Percentiles rank a stretch among this genome's conserved stretches.
These are phyloP conservation scores for Dipodascus albidus DNA, from an alignment of 805 yeast species.

Conservation along the genomic window DNA sequence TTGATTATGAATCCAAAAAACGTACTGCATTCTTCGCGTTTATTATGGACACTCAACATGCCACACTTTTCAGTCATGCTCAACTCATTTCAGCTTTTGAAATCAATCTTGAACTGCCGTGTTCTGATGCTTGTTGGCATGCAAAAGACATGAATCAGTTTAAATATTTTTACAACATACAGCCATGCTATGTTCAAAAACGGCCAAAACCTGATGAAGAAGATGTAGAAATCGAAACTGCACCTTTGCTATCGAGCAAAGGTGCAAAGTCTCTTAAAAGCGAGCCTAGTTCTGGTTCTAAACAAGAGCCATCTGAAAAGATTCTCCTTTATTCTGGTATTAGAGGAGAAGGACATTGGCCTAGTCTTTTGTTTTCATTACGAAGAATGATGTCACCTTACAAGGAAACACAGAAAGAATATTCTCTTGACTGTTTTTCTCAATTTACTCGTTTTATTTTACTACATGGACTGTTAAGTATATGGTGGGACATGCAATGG, in stretches of 20 bases:
- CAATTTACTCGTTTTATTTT: slow-evolving; percentile 29
- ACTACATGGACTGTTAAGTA: slow-evolving; percentile 28
- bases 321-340: neutral
- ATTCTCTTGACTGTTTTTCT: slow-evolving; percentile 26
- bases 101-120: slow-evolving; percentile 34
- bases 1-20: slow-evolving; percentile 31
- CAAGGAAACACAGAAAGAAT: slow-evolving; percentile 23
- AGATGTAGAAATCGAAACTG: slow-evolving; percentile 2
- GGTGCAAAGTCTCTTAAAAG: neutral
- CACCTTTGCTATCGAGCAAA: neutral
- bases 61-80: slow-evolving; percentile 25
- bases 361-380: slow-evolving; percentile 23
- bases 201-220: slow-evolving; percentile 8
- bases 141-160: slow-evolving; percentile 19
- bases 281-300: neutral
- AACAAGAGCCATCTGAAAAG: neutral
- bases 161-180: slow-evolving; percentile 5
- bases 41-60: slow-evolving; percentile 31
- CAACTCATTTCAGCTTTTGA: slow-evolving; percentile 32
- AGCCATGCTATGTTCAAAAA: slow-evolving; percentile 8
- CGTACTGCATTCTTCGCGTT: slow-evolving; percentile 33
- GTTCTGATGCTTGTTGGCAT: slow-evolving; percentile 35
- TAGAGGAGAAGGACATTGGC: slow-evolving; percentile 23
- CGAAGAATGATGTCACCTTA: slow-evolving; percentile 24
- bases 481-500: slow-evolving; percentile 27